phyloP scores from a whole-genome alignment of 2,329 filamentous ascomycete species.

The Monilinia aucupariae region DNA sequence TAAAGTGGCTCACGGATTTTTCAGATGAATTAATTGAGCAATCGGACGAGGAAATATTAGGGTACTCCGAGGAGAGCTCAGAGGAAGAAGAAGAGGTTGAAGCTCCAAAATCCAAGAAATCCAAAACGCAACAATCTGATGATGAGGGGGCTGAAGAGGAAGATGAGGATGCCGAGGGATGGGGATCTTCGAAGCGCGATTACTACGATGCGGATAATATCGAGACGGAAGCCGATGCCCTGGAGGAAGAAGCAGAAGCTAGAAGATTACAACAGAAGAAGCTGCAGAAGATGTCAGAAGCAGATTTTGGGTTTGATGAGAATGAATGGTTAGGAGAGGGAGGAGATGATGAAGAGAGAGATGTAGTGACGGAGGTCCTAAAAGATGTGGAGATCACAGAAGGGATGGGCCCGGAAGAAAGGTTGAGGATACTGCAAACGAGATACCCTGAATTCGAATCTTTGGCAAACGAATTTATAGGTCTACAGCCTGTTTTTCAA shows the following conservation, averaged over 20 bases:
- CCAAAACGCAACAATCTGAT: constrained; percentile 45
- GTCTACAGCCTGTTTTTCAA: constrained; percentile 51
- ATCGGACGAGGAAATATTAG: constrained; percentile 59
- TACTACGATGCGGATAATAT: constrained; percentile 85
- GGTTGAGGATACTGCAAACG: constrained; percentile 66
- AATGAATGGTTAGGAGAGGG: constrained; percentile 69
- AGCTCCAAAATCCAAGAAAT: constrained; percentile 36
- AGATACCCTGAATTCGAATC: constrained; percentile 91
- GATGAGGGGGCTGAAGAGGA: constrained; percentile 51
- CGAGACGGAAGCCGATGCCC: constrained; percentile 61
- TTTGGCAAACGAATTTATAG: constrained; percentile 62
- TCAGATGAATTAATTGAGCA: constrained; percentile 49
- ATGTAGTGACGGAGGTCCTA: constrained; percentile 78
- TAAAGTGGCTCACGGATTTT: constrained; percentile 17
- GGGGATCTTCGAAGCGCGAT: constrained; percentile 82
- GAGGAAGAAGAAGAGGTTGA: constrained; percentile 35
- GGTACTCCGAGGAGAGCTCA: constrained; percentile 42
- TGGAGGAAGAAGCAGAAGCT: constrained; percentile 90
- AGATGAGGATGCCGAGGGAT: constrained; percentile 61
- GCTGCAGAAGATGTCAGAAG: constrained; percentile 78
- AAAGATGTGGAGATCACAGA: constrained; percentile 77
- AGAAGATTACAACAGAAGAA: constrained; percentile 86
- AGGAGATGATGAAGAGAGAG: constrained; percentile 44
- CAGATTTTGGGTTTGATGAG: constrained; percentile 91
- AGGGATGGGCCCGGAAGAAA: constrained; percentile 70